Percentiles rank a stretch among this genome's conserved stretches.
These are phyloP conservation scores for Colletotrichum tofieldiae DNA, from an alignment of 2,329 filamentous ascomycete genomes.

Conservation along the genomic window DNA sequence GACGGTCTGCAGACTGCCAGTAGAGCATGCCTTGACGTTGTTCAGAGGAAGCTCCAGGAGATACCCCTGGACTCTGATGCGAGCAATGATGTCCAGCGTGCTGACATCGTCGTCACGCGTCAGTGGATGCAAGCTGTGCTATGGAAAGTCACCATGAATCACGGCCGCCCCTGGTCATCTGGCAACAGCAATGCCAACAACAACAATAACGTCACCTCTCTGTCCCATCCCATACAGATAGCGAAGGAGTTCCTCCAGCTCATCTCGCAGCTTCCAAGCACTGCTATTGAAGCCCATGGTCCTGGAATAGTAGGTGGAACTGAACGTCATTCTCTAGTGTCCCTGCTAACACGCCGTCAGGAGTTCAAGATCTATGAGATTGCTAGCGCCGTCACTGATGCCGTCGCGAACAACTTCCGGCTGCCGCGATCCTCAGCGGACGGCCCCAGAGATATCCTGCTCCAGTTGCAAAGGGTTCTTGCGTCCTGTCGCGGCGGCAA, in stretches of 20 bases:
- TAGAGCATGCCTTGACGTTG: constrained; percentile 53
- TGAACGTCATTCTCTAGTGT: neutral
- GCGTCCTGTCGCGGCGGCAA: constrained; percentile 61
- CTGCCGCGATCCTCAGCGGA: constrained; percentile 33
- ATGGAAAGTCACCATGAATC: constrained; percentile 59
- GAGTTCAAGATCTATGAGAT: constrained; percentile 65
- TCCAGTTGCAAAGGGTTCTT: constrained; percentile 57
- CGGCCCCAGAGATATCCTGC: constrained; percentile 53
- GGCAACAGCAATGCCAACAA: neutral
- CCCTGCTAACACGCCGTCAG: constrained; percentile 31
- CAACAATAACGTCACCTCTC: constrained; percentile 43
- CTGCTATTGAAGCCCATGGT: constrained; percentile 65
- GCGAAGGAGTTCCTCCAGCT: constrained; percentile 62
- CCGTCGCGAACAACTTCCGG: constrained; percentile 51
- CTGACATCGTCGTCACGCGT: constrained; percentile 64
- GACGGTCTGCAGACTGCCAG: constrained; percentile 38
- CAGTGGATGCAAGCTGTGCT: constrained; percentile 67
- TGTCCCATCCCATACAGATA: constrained; percentile 58
- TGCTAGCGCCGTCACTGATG: constrained; percentile 61
- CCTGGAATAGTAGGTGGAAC: constrained; percentile 55
- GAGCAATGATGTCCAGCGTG: constrained; percentile 65
- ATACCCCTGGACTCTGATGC: constrained; percentile 55
- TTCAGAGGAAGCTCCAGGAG: constrained; percentile 62
- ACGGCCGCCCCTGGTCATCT: constrained; percentile 48
- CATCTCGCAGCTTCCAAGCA: constrained; percentile 60